A percentile compares a stretch with the other conserved stretches of the same genome.
Conservation (phyloP, 768 basidiomycete genomes). For the Boletellus ananiceps region DNA sequence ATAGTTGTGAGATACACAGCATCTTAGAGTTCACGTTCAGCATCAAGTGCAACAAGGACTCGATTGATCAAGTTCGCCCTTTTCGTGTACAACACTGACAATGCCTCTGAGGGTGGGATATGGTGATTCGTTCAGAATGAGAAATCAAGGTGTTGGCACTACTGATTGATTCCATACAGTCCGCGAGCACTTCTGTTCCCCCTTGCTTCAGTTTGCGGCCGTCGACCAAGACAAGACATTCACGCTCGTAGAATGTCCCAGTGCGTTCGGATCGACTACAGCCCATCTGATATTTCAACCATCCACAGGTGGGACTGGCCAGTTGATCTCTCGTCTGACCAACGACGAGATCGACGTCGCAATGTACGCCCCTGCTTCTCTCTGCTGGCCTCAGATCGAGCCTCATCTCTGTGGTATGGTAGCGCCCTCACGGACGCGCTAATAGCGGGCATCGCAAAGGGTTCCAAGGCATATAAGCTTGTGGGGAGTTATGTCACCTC, state of each 20-base stretch:
- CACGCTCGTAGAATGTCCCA: constrained; percentile 84
- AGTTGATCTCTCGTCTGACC: constrained; percentile 69
- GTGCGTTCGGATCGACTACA: constrained; percentile 36
- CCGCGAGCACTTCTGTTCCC: constrained; percentile 88
- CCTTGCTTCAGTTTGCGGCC: constrained; percentile 80
- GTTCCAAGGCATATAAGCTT: constrained; percentile 82
- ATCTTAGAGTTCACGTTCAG: neutral
- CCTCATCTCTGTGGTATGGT: constrained; percentile 3
- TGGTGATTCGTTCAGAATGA: constrained; percentile 13
- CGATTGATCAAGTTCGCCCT: too few relatives aligned
- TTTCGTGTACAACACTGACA: neutral
- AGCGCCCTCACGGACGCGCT: constrained; percentile 89
- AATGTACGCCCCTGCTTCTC: constrained; percentile 46
- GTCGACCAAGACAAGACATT: constrained; percentile 69
- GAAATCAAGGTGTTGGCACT: neutral
- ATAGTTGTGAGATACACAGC: neutral
- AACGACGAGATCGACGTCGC: constrained; percentile 79
- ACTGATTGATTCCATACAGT: constrained; percentile 39
- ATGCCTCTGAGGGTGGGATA: constrained; percentile 34
- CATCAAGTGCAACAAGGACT: neutral
- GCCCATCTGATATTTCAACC: constrained; percentile 2
- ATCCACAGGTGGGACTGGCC: constrained; percentile 75
- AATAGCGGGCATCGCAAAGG: constrained; percentile 86
- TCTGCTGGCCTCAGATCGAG: neutral
- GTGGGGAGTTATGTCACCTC: constrained; percentile 90